Conservation (phyloP, 768 basidiomycete species). For the Crucibulum laeve region DNA sequence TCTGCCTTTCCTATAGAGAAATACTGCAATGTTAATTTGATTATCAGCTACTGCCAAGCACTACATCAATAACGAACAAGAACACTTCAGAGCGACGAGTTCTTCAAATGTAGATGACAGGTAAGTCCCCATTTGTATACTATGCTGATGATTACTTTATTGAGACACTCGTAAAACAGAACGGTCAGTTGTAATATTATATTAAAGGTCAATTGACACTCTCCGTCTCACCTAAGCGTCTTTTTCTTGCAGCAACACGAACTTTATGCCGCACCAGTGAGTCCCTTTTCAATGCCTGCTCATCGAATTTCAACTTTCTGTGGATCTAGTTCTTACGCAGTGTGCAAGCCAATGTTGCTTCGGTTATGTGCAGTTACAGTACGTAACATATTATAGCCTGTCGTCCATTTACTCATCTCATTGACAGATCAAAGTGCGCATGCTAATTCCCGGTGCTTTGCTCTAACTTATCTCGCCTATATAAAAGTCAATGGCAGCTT, state of each 20-base stretch:
- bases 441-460: background rate
- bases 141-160: background rate
- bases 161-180: conserved; percentile 15
- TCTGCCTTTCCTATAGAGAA: background rate
- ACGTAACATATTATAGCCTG: conserved; percentile 7
- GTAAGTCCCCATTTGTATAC: conserved; percentile 14
- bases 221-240: conserved; percentile 13
- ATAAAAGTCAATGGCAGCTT: conserved; percentile 47
- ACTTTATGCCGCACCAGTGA: conserved; percentile 49
- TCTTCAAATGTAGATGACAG: conserved; percentile 41
- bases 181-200: conserved; percentile 21
- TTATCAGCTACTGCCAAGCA: conserved; percentile 35
- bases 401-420: background rate
- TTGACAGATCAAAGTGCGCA: conserved; percentile 28
- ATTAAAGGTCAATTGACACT: background rate
- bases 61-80: conserved; percentile 45
- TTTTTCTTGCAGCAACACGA: too few species aligned
- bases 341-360: conserved; percentile 60
- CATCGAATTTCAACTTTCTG: background rate
- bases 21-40: background rate
- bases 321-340: conserved; percentile 53
- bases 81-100: conserved; percentile 38
- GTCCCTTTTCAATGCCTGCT: conserved; percentile 5
- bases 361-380: conserved; percentile 68
- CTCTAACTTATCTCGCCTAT: background rate